Conservation (phyloP, 192 early-diverging fungal species). For the Coemansia sp. region DNA sequence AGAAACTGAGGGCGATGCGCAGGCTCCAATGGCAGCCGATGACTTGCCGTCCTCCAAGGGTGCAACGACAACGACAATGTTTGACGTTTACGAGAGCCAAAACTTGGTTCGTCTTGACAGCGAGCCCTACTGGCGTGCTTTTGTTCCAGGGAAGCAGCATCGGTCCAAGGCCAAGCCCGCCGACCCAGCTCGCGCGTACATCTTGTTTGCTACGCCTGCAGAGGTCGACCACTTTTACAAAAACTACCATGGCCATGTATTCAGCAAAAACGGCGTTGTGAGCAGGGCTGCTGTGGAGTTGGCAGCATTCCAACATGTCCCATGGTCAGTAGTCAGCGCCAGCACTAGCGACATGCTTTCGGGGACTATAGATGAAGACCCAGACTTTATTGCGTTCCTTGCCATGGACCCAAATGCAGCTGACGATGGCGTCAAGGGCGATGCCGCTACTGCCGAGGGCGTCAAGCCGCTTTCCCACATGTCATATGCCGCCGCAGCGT, state of each 20-base stretch:
- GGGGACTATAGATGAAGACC: conserved; percentile 29
- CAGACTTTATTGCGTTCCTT: conserved; percentile 35
- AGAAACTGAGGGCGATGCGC: background rate
- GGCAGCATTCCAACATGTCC: conserved; percentile 28
- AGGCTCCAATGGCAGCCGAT: background rate
- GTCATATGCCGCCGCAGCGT: conserved; percentile 36
- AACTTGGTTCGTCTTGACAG: conserved; percentile 24
- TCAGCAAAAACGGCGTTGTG: conserved; percentile 25
- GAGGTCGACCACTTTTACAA: conserved; percentile 40
- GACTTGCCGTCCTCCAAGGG: conserved; percentile 7
- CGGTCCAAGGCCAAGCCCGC: conserved; percentile 20
- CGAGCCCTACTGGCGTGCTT: conserved; percentile 44
- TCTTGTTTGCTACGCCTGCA: conserved; percentile 25
- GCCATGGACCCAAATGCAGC: background rate
- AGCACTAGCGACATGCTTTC: conserved; percentile 10
- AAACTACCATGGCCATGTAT: conserved; percentile 40
- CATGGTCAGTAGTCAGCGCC: background rate
- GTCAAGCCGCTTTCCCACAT: background rate
- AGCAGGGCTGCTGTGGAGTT: conserved; percentile 32
- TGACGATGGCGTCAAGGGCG: background rate
- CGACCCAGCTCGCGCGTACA: conserved; percentile 36
- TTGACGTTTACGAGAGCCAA: conserved; percentile 27
- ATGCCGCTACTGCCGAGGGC: background rate
- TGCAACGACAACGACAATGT: background rate
- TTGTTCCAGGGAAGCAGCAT: conserved; percentile 37